phyloP scores from a whole-genome alignment of 1,284 basidiomycete genomes.

The Heterobasidion parviporum region DNA sequence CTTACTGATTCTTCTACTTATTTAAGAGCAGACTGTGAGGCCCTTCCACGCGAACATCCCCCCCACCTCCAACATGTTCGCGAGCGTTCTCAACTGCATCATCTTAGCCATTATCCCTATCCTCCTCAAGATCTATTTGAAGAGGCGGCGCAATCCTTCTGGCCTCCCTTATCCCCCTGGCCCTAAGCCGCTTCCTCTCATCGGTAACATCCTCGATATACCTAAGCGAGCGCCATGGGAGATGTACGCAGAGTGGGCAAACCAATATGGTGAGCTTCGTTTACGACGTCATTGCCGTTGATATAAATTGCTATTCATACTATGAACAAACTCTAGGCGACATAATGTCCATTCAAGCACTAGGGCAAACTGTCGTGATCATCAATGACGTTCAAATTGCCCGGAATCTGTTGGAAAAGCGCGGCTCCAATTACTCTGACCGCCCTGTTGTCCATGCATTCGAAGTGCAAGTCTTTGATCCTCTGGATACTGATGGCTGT shows the following conservation, averaged over 20 bases:
- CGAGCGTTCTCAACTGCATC: too few species aligned
- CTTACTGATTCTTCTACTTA: too few species aligned
- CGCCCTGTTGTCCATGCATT: constrained; percentile 6
- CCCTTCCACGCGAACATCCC: too few species aligned
- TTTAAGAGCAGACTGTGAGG: too few species aligned
- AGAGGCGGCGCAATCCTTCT: too few species aligned
- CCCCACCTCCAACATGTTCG: too few species aligned
- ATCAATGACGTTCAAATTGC: constrained; percentile 14
- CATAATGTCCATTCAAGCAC: constrained; percentile 12
- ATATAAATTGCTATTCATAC: not conserved
- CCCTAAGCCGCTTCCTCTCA: constrained; percentile 20
- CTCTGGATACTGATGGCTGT: too few species aligned
- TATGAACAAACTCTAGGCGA: constrained; percentile 9
- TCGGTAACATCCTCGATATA: constrained; percentile 26
- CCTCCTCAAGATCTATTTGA: too few species aligned
- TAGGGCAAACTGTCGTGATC: constrained; percentile 14
- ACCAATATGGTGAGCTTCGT: constrained; percentile 12
- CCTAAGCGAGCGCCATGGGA: constrained; percentile 23
- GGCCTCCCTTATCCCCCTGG: constrained; percentile 18
- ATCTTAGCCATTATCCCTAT: too few species aligned
- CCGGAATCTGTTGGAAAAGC: constrained; percentile 15
- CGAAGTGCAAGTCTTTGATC: not conserved
- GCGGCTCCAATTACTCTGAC: constrained; percentile 13
- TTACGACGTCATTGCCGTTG: too few species aligned
- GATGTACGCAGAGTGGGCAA: constrained; percentile 22